Base-by-base conservation (phyloP, 345 rosid species). In the Acer negundo region DNA sequence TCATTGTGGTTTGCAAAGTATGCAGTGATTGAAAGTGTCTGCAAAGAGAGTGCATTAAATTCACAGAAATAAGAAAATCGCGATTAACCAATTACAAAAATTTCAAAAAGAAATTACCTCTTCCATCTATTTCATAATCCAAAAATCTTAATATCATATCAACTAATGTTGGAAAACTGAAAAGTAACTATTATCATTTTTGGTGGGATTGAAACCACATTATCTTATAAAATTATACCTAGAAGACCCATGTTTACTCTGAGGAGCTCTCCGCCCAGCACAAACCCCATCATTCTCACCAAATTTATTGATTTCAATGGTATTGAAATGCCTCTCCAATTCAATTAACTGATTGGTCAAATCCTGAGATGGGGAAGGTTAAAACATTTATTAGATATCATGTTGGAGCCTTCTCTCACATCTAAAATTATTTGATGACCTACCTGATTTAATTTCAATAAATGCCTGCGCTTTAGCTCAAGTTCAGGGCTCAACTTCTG, bases 321-420 rank as follows among this genome's bases (percentile, higher is more conserved):
- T 83, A 80, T 94, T 94, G 84, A 94, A 96, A 80, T 92, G 93
- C 81, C 97, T 90, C 87, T 94, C 98, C 79, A 96, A 77, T 82
- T 91, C 91, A 86, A 96, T 89, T 75, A 96, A 79, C 82, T 90
- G 90, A 86, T 87, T 87, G 69, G 97, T 96, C 86, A 94, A 86
- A 75, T 88, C 97, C 99, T 96, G 87, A 67, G 85, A 73, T 56
- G 58, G 75, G 17, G 44, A 69, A 66, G 74, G 79, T 80, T 31
- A 78, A 42, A 62, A 75, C 46, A 40, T 59, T 67, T 59, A 63
- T 63, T 47, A 66, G 67, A 80, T 70, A 66, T 26, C 47, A 79
- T 47, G 63, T 76, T 40, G 75, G 70, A 73, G 51, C 75, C 49
- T 51, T 40, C 69, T 15, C 40, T 7, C 23, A 51, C 68, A 35